phyloP scores from a whole-genome alignment of 805 yeast genomes.

The Lipomyces sp. region DNA sequence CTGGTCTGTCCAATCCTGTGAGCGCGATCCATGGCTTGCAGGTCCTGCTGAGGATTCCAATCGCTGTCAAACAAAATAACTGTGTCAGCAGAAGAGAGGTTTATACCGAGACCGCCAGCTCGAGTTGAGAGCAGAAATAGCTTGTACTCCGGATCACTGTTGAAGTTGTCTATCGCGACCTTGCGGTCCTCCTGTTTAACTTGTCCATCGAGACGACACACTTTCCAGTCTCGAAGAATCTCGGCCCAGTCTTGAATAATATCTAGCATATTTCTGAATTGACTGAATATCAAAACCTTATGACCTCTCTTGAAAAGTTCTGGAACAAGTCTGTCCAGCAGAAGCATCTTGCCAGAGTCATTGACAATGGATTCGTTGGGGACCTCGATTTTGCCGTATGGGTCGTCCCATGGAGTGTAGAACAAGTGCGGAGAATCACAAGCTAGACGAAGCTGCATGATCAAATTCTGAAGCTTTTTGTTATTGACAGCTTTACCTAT shows the following conservation, averaged over 20 bases:
- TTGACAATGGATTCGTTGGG: slow-evolving; percentile 52
- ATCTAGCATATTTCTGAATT: slow-evolving; percentile 83
- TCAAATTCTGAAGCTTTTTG: slow-evolving; percentile 64
- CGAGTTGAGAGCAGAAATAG: slow-evolving; percentile 84
- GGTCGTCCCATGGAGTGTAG: slow-evolving; percentile 73
- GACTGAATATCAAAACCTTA: slow-evolving; percentile 82
- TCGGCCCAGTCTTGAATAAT: slow-evolving; percentile 73
- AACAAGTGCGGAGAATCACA: slow-evolving; percentile 87
- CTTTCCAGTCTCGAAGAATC: slow-evolving; percentile 51
- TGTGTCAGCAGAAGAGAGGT: slow-evolving; percentile 83
- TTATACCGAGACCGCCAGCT: slow-evolving; percentile 94
- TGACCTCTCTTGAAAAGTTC: slow-evolving; percentile 58
- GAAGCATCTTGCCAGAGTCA: slow-evolving; percentile 73
- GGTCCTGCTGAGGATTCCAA: slow-evolving; percentile 97
- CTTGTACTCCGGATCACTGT: slow-evolving; percentile 43
- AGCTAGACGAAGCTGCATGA: slow-evolving; percentile 83
- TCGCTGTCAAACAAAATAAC: slow-evolving; percentile 90
- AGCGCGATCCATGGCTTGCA: slow-evolving; percentile 95
- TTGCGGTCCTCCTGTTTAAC: slow-evolving; percentile 69
- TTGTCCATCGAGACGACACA: slow-evolving; percentile 77
- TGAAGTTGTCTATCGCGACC: slow-evolving; percentile 61
- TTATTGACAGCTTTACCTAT: slow-evolving; percentile 48
- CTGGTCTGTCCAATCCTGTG: slow-evolving; percentile 89
- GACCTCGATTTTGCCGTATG: slow-evolving; percentile 42
- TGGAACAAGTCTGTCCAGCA: slow-evolving; percentile 66